Percentiles rank a stretch among this genome's conserved stretches.
These are phyloP conservation scores for Coprinopsis sp. DNA, from an alignment of 768 basidiomycete species.

Conservation along the genomic window DNA sequence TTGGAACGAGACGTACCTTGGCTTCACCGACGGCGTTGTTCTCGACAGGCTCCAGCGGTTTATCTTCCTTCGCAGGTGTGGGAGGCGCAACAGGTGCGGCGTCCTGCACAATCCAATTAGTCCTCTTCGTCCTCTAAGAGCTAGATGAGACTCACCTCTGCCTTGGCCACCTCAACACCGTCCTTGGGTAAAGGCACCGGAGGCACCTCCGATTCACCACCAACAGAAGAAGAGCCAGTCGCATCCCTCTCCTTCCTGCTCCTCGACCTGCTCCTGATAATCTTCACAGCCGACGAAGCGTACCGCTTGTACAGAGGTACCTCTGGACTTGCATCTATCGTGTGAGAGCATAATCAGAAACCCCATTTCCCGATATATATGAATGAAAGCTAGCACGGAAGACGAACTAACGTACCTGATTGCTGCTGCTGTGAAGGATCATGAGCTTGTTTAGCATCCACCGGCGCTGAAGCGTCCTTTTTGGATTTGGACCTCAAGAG, in stretches of 20 bases:
- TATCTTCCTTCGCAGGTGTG: background rate
- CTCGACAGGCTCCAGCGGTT: background rate
- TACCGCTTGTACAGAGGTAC: background rate
- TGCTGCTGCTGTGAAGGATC: background rate
- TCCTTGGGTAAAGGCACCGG: no score
- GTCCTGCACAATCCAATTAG: no score
- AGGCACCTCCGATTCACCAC: no score
- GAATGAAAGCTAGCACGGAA: background rate
- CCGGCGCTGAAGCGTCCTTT: background rate
- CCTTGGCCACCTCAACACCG: no score
- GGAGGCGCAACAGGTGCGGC: background rate
- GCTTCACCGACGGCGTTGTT: background rate
- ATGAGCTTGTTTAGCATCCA: background rate
- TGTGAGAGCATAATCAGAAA: background rate
- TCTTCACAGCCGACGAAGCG: background rate
- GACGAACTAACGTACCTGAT: background rate
- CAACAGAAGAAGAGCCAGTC: no score
- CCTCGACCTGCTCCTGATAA: background rate
- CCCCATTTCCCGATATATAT: no score
- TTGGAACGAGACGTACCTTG: background rate
- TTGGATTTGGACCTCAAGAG: background rate
- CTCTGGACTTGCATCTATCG: background rate
- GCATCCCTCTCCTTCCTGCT: background rate
- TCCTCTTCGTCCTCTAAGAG: no score
- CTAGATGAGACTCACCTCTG: no score